Percentiles rank a stretch among this genome's conserved stretches.
These are phyloP conservation scores for Haematococcus sp. DNA, from an alignment of 139 green algal genomes.

Conservation along the genomic window DNA sequence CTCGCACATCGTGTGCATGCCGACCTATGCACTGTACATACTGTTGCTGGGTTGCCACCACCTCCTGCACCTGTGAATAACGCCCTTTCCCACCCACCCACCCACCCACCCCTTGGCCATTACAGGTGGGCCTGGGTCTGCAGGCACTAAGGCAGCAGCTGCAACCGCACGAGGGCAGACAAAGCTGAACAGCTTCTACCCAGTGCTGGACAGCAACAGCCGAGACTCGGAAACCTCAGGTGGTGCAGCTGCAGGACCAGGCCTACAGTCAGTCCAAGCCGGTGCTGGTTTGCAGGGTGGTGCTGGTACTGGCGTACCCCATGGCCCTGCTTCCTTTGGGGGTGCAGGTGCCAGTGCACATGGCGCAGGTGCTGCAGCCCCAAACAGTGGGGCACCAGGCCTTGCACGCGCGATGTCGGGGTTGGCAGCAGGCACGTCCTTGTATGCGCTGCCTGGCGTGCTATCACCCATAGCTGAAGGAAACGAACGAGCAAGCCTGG, in stretches of 20 bases:
- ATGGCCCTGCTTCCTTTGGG: background rate
- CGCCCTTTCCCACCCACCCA: background rate
- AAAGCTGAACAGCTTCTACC: constrained; percentile 10
- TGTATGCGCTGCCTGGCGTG: too few relatives aligned
- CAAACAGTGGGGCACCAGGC: background rate
- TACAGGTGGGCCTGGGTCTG: background rate
- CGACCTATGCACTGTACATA: background rate
- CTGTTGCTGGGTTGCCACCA: too few relatives aligned
- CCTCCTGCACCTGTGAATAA: background rate
- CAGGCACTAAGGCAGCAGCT: background rate
- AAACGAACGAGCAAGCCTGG: too few relatives aligned
- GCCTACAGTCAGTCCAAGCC: background rate
- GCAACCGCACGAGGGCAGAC: background rate
- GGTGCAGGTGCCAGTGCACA: background rate
- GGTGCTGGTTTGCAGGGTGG: background rate
- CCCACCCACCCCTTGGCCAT: background rate
- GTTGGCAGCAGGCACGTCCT: too few relatives aligned
- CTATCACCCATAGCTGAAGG: too few relatives aligned
- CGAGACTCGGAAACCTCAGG: background rate
- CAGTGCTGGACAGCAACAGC: constrained; percentile 8
- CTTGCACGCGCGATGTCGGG: too few relatives aligned
- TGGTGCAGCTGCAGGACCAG: background rate
- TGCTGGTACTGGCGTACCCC: background rate
- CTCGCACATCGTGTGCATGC: background rate
- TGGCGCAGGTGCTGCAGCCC: background rate